phyloP scores from a whole-genome alignment of 1,284 basidiomycete genomes.

The Ustilago crameri region DNA sequence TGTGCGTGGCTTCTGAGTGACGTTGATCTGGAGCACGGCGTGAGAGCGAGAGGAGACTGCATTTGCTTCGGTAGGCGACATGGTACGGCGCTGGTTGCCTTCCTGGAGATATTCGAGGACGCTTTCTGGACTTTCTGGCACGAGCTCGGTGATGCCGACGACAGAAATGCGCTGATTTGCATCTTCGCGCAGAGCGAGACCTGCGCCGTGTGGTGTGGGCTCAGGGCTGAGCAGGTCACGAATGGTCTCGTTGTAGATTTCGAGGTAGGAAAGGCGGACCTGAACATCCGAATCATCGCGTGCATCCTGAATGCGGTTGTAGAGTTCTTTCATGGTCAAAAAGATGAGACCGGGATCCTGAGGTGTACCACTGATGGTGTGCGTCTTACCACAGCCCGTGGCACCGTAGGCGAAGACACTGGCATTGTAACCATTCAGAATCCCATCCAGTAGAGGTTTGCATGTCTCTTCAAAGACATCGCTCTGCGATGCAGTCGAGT shows the following conservation, averaged over 20 bases:
- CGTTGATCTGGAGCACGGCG: constrained; percentile 67
- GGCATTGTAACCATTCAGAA: constrained; percentile 66
- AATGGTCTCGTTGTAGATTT: constrained; percentile 68
- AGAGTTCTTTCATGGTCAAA: constrained; percentile 67
- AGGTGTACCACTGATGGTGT: constrained; percentile 65
- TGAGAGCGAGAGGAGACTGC: constrained; percentile 66
- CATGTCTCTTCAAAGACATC: constrained; percentile 64
- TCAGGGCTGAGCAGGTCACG: constrained; percentile 63
- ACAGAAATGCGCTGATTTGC: constrained; percentile 65
- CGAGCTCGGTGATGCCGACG: constrained; percentile 67
- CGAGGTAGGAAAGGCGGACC: constrained; percentile 65
- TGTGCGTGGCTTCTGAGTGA: constrained; percentile 64
- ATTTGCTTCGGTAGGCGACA: constrained; percentile 67
- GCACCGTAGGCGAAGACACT: constrained; percentile 68
- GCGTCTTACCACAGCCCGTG: constrained; percentile 68
- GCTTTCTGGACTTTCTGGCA: constrained; percentile 60
- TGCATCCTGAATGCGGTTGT: constrained; percentile 60
- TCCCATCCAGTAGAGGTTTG: constrained; percentile 62
- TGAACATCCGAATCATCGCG: constrained; percentile 61
- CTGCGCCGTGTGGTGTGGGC: constrained; percentile 63
- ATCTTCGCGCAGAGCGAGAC: constrained; percentile 64
- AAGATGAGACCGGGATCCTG: constrained; percentile 67
- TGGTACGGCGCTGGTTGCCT: constrained; percentile 65
- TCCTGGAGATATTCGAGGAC: constrained; percentile 66
- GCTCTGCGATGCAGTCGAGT: constrained; percentile 55